phyloP scores from a whole-genome alignment of 257 asterid genomes.

The Solanum sejunctum region DNA sequence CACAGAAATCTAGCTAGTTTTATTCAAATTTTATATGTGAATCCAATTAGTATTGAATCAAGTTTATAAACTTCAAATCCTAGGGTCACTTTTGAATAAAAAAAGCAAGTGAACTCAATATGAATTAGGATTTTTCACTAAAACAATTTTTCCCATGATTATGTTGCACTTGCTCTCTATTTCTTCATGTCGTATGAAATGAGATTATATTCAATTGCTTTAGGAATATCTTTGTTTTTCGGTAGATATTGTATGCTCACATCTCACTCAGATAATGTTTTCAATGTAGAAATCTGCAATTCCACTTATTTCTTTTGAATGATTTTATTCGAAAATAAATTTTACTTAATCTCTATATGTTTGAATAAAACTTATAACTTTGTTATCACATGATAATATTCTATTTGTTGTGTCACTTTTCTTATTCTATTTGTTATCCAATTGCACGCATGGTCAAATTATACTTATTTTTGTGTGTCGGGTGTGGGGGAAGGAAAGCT shows the following conservation, averaged over 20 bases:
- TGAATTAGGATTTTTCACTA: neutral
- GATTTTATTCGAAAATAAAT: neutral
- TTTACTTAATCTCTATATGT: neutral
- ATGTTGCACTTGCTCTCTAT: neutral
- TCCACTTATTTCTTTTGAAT: too few relatives aligned
- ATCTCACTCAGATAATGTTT: too few relatives aligned
- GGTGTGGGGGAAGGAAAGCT: neutral
- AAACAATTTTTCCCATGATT: neutral
- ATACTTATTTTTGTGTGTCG: neutral
- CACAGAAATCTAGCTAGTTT: too few relatives aligned
- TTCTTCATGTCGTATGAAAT: too few relatives aligned
- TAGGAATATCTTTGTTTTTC: too few relatives aligned
- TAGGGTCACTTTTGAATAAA: neutral
- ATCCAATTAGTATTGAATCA: neutral
- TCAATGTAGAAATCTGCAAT: too few relatives aligned
- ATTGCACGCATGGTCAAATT: neutral
- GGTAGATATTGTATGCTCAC: too few relatives aligned
- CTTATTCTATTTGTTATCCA: neutral
- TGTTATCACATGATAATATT: neutral
- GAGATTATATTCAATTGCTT: too few relatives aligned
- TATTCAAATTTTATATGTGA: neutral
- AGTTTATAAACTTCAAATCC: neutral
- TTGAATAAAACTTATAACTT: neutral
- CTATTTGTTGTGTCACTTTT: neutral
- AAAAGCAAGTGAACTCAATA: neutral